Percentiles rank a stretch among this genome's conserved stretches.
Evolutionary conservation across 495 filamentous ascomycete genomes (phyloP).

Genomic region (Alectoria sarmentosa): DNA sequence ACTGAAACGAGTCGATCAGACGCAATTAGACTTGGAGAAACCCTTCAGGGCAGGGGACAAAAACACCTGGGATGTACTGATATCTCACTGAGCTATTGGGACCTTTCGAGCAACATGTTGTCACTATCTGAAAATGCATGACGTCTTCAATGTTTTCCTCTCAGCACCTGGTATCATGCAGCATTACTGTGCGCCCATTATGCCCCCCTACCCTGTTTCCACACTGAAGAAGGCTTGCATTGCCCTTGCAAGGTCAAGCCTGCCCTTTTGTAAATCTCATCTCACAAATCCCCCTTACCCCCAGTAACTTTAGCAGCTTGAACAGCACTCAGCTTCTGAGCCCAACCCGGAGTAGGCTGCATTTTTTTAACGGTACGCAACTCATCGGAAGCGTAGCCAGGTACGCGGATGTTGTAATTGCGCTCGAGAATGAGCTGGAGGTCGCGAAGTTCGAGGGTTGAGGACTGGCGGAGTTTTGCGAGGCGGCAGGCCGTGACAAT

Average conservation of each 20-base stretch:
- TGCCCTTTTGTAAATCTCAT: background rate
- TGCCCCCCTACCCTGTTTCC: background rate
- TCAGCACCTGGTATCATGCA: conserved; percentile 17
- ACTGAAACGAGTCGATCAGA: background rate
- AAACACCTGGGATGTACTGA: background rate
- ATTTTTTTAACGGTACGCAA: conserved; percentile 88
- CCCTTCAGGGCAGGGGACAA: background rate
- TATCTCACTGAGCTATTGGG: background rate
- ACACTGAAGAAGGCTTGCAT: background rate
- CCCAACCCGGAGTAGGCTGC: conserved; percentile 78
- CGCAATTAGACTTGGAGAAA: background rate
- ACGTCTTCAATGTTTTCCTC: background rate
- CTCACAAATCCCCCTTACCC: conserved; percentile 29
- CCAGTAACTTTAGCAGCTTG: conserved; percentile 76
- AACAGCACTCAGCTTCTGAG: conserved; percentile 91
- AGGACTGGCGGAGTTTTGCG: conserved; percentile 85
- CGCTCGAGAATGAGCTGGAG: conserved; percentile 93
- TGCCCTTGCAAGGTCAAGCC: background rate
- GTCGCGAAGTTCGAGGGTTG: conserved; percentile 84
- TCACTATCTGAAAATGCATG: conserved; percentile 9
- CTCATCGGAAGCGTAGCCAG: conserved; percentile 90
- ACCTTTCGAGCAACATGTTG: background rate
- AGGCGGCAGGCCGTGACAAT: conserved; percentile 79
- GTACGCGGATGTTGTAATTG: conserved; percentile 96
- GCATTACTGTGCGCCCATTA: background rate